Evolutionary conservation across 371 early-diverging fungal species (phyloP).

Genomic region (Dentiscutata heterogama): DNA sequence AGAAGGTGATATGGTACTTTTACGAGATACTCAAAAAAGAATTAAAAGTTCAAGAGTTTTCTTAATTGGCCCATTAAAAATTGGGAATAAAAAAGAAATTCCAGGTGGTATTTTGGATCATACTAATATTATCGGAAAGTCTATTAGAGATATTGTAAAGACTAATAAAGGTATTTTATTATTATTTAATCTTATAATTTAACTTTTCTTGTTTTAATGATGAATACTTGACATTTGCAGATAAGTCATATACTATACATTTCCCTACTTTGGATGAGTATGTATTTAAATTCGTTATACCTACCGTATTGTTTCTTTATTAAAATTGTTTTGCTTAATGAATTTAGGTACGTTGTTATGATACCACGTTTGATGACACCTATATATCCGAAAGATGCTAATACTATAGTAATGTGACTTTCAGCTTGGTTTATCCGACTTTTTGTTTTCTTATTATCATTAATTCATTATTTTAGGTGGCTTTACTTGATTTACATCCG

Average conservation of each 20-base stretch:
- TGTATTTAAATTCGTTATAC: constrained; percentile 40
- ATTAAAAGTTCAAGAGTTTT: background rate
- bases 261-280: constrained; percentile 79
- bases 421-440: background rate
- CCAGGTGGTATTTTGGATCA: background rate
- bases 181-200: background rate
- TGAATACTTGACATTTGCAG: constrained; percentile 43
- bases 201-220: background rate
- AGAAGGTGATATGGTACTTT: constrained; percentile 29
- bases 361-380: constrained; percentile 74
- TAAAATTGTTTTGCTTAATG: background rate
- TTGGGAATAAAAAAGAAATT: background rate
- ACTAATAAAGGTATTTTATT: constrained; percentile 2
- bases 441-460: background rate
- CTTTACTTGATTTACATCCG: constrained; percentile 71
- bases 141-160: background rate
- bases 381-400: constrained; percentile 82
- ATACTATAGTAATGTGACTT: constrained; percentile 61
- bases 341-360: constrained; percentile 62
- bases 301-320: background rate
- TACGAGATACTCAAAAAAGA: constrained; percentile 20
- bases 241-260: constrained; percentile 69
- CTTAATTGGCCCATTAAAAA: constrained; percentile 20
- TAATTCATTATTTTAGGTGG: constrained; percentile 51
- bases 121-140: constrained; percentile 8